These are phyloP conservation scores for Ilex paraguariensis DNA, from an alignment of 305 asterid species.

Conservation along the genomic window DNA sequence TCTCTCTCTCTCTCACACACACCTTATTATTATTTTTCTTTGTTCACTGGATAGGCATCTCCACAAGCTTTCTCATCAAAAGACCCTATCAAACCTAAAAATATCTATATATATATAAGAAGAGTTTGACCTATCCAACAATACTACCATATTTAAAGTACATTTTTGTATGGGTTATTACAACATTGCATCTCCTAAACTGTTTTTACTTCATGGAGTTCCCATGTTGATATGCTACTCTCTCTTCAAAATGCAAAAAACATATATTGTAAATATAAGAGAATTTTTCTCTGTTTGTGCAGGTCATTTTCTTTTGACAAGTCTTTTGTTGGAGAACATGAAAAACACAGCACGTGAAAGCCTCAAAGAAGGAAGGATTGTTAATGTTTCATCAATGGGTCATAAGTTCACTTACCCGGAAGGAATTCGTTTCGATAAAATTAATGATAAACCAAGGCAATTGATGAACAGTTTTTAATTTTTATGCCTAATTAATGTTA, in stretches of 20 bases:
- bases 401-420: conserved; percentile 41
- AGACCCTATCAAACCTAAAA: no score
- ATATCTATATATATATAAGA: no score
- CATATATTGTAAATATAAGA: neutral
- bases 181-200: no score
- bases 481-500: conserved; percentile 1
- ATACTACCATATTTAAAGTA: no score
- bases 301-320: conserved; percentile 90
- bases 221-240: conserved; percentile 8
- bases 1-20: no score
- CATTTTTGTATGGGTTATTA: no score
- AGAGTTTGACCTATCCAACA: no score
- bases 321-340: conserved; percentile 66
- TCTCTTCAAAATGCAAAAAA: conserved; percentile 7
- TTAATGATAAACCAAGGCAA: conserved; percentile 68
- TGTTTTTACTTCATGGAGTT: neutral
- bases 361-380: conserved; percentile 74
- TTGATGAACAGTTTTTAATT: neutral
- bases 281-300: conserved; percentile 16
- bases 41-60: no score
- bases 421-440: conserved; percentile 70
- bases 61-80: no score
- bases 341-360: conserved; percentile 58
- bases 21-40: no score
- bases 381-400: conserved; percentile 63